Conservation (phyloP, 768 basidiomycete genomes). For the Kwoniella sp. region DNA sequence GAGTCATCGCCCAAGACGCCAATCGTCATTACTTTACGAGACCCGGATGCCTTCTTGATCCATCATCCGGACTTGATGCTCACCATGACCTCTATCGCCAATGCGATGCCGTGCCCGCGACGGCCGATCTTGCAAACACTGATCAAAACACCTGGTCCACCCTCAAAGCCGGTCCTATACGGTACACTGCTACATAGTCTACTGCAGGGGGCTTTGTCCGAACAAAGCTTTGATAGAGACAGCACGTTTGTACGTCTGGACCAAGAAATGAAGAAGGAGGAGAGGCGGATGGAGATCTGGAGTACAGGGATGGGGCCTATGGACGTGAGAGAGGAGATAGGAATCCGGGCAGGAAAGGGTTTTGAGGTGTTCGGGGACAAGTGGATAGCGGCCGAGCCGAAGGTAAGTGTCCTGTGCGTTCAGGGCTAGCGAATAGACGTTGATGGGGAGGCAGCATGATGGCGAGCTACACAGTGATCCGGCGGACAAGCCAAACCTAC, state of each 20-base stretch:
- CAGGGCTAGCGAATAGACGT: not conserved
- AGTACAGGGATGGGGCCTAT: slow-evolving; percentile 43
- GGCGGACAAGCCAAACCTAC: slow-evolving; percentile 52
- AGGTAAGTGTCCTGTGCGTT: slow-evolving; percentile 52
- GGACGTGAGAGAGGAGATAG: slow-evolving; percentile 48
- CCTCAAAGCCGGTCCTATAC: slow-evolving; percentile 59
- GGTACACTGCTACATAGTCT: slow-evolving; percentile 92
- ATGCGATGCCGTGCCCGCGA: slow-evolving; percentile 73
- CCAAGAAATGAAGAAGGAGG: slow-evolving; percentile 38
- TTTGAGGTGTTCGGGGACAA: slow-evolving; percentile 50
- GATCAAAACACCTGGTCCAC: slow-evolving; percentile 57
- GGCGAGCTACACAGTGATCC: slow-evolving; percentile 69
- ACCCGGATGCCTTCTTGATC: slow-evolving; percentile 63
- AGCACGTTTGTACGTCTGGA: slow-evolving; percentile 31
- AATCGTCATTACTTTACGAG: slow-evolving; percentile 56
- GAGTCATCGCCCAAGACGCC: slow-evolving; percentile 37
- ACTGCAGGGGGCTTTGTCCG: slow-evolving; percentile 69
- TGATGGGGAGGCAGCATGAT: slow-evolving; percentile 53
- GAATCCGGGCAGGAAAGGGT: slow-evolving; percentile 43
- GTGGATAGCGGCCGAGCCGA: slow-evolving; percentile 62
- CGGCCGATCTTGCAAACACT: slow-evolving; percentile 68
- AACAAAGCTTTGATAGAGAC: slow-evolving; percentile 38
- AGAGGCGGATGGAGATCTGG: slow-evolving; percentile 47
- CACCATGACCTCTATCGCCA: slow-evolving; percentile 83
- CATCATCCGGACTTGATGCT: slow-evolving; percentile 88